Percentiles rank a stretch among this genome's conserved stretches.
These are phyloP conservation scores for Sarocladium strictum DNA, from an alignment of 2,329 filamentous ascomycete species.

Conservation along the genomic window DNA sequence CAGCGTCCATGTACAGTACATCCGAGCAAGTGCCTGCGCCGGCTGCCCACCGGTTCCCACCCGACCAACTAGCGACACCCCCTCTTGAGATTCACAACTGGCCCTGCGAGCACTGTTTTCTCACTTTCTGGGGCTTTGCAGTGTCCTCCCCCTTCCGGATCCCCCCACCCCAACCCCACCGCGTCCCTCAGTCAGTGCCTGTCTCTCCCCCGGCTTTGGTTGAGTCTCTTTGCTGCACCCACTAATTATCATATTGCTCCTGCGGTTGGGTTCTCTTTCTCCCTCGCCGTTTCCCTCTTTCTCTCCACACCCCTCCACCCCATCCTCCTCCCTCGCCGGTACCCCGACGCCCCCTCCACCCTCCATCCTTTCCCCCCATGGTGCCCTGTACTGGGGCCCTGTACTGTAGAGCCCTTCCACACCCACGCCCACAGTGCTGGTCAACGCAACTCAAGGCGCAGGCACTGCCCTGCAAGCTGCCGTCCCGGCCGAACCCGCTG, in stretches of 20 bases:
- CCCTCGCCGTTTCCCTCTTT: no score
- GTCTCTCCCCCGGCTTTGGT: background rate
- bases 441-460: slow-evolving; percentile 4
- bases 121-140: background rate
- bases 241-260: slow-evolving; percentile 3
- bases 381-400: slow-evolving; percentile 4
- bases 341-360: slow-evolving; percentile 1
- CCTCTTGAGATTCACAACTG: background rate
- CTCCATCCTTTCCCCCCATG: background rate
- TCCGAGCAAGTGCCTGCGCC: background rate
- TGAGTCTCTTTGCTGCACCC: background rate
- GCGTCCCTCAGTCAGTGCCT: background rate
- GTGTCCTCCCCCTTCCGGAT: background rate
- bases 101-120: background rate
- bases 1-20: background rate
- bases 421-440: slow-evolving; percentile 2
- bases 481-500: slow-evolving; percentile 10
- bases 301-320: slow-evolving; percentile 1
- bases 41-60: background rate
- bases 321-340: background rate
- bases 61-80: background rate
- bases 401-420: slow-evolving; percentile 5
- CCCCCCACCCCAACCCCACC: background rate
- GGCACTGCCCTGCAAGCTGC: slow-evolving; percentile 6
- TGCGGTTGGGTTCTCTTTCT: slow-evolving; percentile 1